A percentile compares a stretch with the other conserved stretches of the same genome.
Evolutionary conservation across 2,329 filamentous ascomycete species (phyloP).

Genomic region (Bretziella fagacearum): DNA sequence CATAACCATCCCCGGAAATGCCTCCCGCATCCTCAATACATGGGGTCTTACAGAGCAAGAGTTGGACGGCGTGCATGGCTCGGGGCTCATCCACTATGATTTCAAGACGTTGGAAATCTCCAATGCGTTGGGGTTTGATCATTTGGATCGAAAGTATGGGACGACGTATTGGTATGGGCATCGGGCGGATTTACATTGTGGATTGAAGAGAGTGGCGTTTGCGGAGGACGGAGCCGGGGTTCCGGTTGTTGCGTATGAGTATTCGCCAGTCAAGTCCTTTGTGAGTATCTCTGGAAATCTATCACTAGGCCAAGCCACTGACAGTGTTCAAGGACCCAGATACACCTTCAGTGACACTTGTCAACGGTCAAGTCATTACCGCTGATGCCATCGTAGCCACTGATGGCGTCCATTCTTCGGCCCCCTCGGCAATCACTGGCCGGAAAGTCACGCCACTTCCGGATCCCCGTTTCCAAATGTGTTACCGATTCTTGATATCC

Average conservation of each 20-base stretch:
- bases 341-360: conserved; percentile 19
- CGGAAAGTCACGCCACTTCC: conserved; percentile 17
- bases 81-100: conserved; percentile 17
- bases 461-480: conserved; percentile 20
- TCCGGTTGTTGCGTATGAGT: conserved; percentile 15
- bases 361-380: conserved; percentile 18
- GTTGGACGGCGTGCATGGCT: conserved; percentile 19
- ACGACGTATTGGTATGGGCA: conserved; percentile 23
- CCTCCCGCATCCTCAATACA: conserved; percentile 21
- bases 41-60: conserved; percentile 23
- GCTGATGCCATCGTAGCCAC: conserved; percentile 28
- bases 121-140: conserved; percentile 6
- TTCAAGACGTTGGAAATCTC: conserved; percentile 19
- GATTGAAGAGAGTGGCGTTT: conserved; percentile 22
- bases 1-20: conserved; percentile 25
- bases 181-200: conserved; percentile 26
- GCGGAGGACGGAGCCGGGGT: conserved; percentile 17
- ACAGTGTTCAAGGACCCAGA: conserved; percentile 18
- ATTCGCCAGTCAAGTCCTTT: background rate
- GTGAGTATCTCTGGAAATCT: background rate
- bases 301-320: background rate
- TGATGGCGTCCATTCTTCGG: conserved; percentile 27
- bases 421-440: conserved; percentile 1
- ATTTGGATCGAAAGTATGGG: conserved; percentile 18
- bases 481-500: conserved; percentile 24